Base-by-base conservation (phyloP, 768 basidiomycete species). In the Galerina marginata region DNA sequence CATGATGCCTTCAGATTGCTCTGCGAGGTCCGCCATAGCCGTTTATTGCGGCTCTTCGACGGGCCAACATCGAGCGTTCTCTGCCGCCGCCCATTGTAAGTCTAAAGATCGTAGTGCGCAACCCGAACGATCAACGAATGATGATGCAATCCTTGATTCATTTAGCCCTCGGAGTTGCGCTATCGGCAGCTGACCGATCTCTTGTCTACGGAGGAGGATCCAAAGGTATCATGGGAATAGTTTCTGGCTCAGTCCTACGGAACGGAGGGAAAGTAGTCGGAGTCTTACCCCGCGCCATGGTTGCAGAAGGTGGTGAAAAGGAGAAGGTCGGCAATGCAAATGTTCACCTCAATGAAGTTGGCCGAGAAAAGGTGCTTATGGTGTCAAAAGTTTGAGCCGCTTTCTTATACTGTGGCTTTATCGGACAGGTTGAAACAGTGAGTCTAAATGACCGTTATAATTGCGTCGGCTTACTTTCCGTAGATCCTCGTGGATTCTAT, bases 141-240 rank as follows among this genome's bases (percentile, higher is more conserved):
- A 9, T 5, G 23, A 23, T n/a, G 48, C 37, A 15, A n/a, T 36
- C 10, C 16, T 25, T 11, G 15, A 40, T 54, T 49, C 45, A 16
- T 48, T 26, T 66, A 91, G 92, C 93, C 20, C 68, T 97, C 11
- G 95, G 92, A 40, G 73, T 77, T 46, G 92, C 94, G 0, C 75
- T 96, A 26, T 92, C 86, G 2, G 72, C 73, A 7, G 74, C 81
- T 14, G 77, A 82, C 0, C 79, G 88, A 2, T 83, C 87, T 3
- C 80, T 97, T 12, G 83, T 98, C 2, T 98, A 97, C 70, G 95
- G 95, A 2, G 95, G 95, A 6, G 95, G 94, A 0, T 79, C 81
- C 16, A 79, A 81, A 44, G 95, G 95, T 1, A 81, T 96, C 62
- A 97, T 97, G 95, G 95, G 95, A 62, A 72, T 84, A 47, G 87